Evolutionary conservation across 2,329 filamentous ascomycete genomes (phyloP), one percentile per base, ranked within the genome.

Genomic region (Davidsoniella australis): DNA sequence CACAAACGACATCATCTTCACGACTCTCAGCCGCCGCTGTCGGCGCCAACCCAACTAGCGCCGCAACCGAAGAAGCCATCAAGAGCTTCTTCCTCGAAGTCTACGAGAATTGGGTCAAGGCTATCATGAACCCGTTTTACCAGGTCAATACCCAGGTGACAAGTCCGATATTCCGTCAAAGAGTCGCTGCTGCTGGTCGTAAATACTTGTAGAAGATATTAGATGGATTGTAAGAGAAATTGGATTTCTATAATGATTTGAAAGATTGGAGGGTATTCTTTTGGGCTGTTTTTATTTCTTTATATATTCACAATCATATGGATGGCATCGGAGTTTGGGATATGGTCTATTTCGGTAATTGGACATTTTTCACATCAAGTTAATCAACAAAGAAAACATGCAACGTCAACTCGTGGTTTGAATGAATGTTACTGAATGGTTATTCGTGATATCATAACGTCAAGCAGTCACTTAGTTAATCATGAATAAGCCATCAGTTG

Each of bases 41-140:
- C 51, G 82, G 78, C 50, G 80, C 82, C 56, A 95, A 94, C 63
- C 89, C 89, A 0, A 89, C 81, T 2, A 84, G 81, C 52, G 81
- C 86, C 5, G 85, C 89, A 61, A 94, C 89, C 4, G 91, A 98
- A 66, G 91, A 98, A 67, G 89, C 91, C 4, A 84, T 96, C 58
- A 80, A 86, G 62, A 85, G 85, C 65, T 98, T 96, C 68, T 94
- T 98, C 68, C 73, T 75, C 14, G 91, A 98, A 62, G 84, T 95
- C 10, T 96, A 95, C 66, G 91, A 98, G 66, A 86, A 80, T 57
- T 98, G 89, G 81, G 77, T 94, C 56, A 98, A 98, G 72, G 85
- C 88, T 10, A 79, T 88, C 51, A 96, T 98, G 91, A 96, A 79
- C 61, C 91, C 91, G 0, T 98, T 98, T 63, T 96, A 95, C 68